phyloP scores from a whole-genome alignment of 2,329 filamentous ascomycete species.

The Metarhizium guizhouense region DNA sequence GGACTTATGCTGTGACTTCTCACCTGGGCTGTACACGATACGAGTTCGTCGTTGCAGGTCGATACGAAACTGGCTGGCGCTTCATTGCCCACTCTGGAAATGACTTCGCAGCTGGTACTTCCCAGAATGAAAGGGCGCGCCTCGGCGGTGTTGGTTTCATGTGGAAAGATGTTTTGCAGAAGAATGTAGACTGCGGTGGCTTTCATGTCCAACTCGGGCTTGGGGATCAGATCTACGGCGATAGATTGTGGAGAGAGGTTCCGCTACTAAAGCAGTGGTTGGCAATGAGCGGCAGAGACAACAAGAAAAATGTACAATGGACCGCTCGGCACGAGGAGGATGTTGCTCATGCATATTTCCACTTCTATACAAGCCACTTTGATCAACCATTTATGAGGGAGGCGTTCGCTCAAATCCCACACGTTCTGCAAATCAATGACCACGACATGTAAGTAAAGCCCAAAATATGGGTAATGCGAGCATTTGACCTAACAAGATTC shows the following conservation, averaged over 20 bases:
- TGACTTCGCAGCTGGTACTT: constrained; percentile 85
- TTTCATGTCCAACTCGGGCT: constrained; percentile 91
- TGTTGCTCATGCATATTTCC: constrained; percentile 92
- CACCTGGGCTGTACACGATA: constrained; percentile 96
- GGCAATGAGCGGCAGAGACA: constrained; percentile 84
- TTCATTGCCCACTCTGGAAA: constrained; percentile 96
- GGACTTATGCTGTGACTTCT: constrained; percentile 97
- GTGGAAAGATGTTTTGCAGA: constrained; percentile 98
- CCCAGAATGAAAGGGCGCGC: constrained; percentile 73
- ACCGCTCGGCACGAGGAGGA: constrained; percentile 93
- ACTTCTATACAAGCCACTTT: constrained; percentile 97
- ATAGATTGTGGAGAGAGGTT: constrained; percentile 93
- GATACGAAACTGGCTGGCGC: constrained; percentile 84
- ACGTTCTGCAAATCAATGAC: constrained; percentile 86
- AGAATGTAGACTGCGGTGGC: constrained; percentile 91
- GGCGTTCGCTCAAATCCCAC: constrained; percentile 94
- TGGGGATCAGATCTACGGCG: constrained; percentile 91
- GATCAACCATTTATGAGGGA: constrained; percentile 92
- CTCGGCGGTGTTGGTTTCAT: constrained; percentile 88
- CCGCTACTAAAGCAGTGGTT: constrained; percentile 93
- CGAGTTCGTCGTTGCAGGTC: constrained; percentile 89
- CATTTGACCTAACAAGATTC: neutral
- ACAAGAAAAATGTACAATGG: constrained; percentile 83
- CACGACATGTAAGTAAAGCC: constrained; percentile 79
- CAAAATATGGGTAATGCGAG: neutral